Percentiles rank a stretch among this genome's conserved stretches.
Evolutionary conservation across 1,139 yeast species (phyloP).

Genomic region (Saccharomyces hybrid): DNA sequence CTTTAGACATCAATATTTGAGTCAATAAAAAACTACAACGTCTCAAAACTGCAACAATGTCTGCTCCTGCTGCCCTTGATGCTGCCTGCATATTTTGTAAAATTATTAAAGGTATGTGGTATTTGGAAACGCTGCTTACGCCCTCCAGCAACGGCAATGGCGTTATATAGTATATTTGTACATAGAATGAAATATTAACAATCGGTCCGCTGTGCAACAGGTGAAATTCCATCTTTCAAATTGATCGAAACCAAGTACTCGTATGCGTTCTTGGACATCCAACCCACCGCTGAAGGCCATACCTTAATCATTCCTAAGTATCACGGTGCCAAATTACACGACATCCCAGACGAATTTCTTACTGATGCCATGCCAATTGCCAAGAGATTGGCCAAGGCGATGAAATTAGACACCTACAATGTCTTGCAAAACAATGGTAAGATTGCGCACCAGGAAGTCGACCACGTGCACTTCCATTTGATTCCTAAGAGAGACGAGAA

Average conservation of each 20-base stretch:
- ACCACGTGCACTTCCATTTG: constrained; percentile 93
- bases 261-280: constrained; percentile 84
- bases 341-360: constrained; percentile 83
- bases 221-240: constrained; percentile 89
- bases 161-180: background rate
- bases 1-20: no score
- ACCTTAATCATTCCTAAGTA: constrained; percentile 82
- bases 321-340: constrained; percentile 88
- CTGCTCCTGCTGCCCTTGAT: constrained; percentile 21
- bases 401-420: constrained; percentile 66
- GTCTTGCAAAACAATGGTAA: constrained; percentile 86
- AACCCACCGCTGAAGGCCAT: constrained; percentile 86
- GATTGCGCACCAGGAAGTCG: constrained; percentile 90
- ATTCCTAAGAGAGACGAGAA: constrained; percentile 73
- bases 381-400: constrained; percentile 69
- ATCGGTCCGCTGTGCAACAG: constrained; percentile 23
- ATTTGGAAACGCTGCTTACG: no score
- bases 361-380: constrained; percentile 81
- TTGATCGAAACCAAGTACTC: constrained; percentile 72
- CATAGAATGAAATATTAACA: background rate
- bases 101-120: constrained; percentile 62
- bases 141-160: background rate
- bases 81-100: constrained; percentile 84
- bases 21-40: background rate
- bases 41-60: constrained; percentile 7